Base-by-base conservation (phyloP, 1,139 yeast species). In the Pichia sp. region DNA sequence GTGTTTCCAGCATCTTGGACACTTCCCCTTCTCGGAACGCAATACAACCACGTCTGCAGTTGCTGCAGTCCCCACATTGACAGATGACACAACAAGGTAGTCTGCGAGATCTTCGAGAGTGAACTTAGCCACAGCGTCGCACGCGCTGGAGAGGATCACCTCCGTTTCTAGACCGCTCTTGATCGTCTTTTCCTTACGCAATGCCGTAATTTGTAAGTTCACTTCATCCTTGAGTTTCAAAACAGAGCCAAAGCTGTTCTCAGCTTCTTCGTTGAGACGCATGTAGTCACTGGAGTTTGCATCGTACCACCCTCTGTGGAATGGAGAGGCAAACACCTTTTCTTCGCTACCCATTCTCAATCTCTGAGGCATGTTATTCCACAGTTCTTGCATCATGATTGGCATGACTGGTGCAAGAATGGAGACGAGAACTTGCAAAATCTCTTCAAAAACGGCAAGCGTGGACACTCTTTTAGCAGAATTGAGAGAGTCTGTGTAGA, bases 1-100 rank as follows among this genome's bases (percentile, higher is more conserved):
- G 52, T 62, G 77, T 52, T 85, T 85, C 98, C 98, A 91, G 58
- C 98, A 91, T 53, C 98, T 70, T 2, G 95, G 94, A 56, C 98
- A 91, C 51, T 86, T 86, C 35, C 62, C 60, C 5, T 61, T 53
- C 0, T 59, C 45, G 0, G 86, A 71, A n/a, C n/a, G n/a, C n/a
- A n/a, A n/a, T n/a, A n/a, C n/a, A n/a, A n/a, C n/a, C n/a, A n/a
- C n/a, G n/a, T n/a, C n/a, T n/a, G n/a, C n/a, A n/a, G n/a, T n/a
- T n/a, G n/a, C n/a, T n/a, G n/a, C n/a, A n/a, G n/a, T n/a, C n/a
- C n/a, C n/a, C n/a, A n/a, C n/a, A n/a, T n/a, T n/a, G n/a, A n/a
- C n/a, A n/a, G n/a, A n/a, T 3, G 34, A 31, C 6, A 31, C 34
- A 31, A 31, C 34, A 20, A 31, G 26, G 10, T 25, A n/a, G 20